Percentiles rank a stretch among this genome's conserved stretches.
Conservation (phyloP, 257 asterid species). For the Gentiana straminea region DNA sequence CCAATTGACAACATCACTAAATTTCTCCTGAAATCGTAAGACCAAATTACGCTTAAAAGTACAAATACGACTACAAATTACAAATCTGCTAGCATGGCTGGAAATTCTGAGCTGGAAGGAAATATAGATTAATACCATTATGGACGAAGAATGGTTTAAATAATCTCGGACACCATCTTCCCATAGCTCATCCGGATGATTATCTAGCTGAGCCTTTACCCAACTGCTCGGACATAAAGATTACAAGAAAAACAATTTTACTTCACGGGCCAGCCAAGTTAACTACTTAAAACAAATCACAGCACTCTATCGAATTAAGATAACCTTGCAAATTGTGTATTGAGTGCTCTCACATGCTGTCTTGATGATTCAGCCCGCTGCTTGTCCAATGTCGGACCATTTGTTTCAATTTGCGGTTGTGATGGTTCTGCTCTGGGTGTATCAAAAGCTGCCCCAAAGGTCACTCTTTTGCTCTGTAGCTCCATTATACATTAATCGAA, state of each 20-base stretch:
- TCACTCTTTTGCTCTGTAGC: slow-evolving; percentile 61
- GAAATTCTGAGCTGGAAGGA: slow-evolving; percentile 2
- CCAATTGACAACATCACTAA: slow-evolving; percentile 84
- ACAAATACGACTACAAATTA: no score
- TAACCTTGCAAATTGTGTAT: slow-evolving; percentile 86
- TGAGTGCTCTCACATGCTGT: slow-evolving; percentile 94
- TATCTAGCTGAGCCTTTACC: slow-evolving; percentile 69
- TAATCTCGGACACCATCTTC: slow-evolving; percentile 91
- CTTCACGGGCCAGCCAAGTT: no score
- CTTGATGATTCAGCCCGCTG: slow-evolving; percentile 77
- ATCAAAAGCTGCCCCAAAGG: slow-evolving; percentile 38
- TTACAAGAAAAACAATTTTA: no score
- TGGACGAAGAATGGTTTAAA: slow-evolving; percentile 62
- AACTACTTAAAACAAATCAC: neutral
- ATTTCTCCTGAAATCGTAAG: slow-evolving; percentile 63
- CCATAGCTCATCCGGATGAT: slow-evolving; percentile 99
- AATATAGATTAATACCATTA: slow-evolving; percentile 46
- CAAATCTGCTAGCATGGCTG: no score
- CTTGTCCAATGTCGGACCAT: slow-evolving; percentile 40
- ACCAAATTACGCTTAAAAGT: neutral
- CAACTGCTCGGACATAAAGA: slow-evolving; percentile 41
- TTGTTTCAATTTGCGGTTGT: slow-evolving; percentile 14
- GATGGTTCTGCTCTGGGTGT: slow-evolving; percentile 44
- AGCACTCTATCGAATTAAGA: neutral
- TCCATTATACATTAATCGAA: slow-evolving; percentile 8